Base-by-base conservation (phyloP, 495 filamentous ascomycete genomes). In the Aspergillus taichungensis region DNA sequence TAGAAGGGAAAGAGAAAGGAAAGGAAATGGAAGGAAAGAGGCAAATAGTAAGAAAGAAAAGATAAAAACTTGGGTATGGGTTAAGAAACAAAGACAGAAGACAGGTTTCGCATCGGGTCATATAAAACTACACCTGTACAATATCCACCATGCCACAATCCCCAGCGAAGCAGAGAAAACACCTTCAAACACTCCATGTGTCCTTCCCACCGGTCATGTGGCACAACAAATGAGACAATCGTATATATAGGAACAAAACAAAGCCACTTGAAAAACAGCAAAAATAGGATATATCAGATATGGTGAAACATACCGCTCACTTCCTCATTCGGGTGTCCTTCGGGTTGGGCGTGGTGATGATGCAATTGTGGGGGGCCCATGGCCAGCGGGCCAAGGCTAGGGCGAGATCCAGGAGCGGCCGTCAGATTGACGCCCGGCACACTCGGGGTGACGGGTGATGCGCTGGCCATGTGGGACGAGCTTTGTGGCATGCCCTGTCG, bases 261-360 rank as follows among this genome's bases (percentile, higher is more conserved):
- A 30, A 42, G 29, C 8, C 11, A 24, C 39, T 34, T 35, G 18
- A 30, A 54, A 34, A 27, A 37, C 11, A 38, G 35, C 27, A 41
- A 41, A 42, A 31, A 37, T 28, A 34, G 50, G 53, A 48, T 40
- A 47, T 43, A 56, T 68, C 57, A 85, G 75, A 84, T 78, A 64
- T 85, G 82, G 74, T 86, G 77, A 73, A 87, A 91, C 89, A 95
- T 95, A 87, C 90, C 87, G 73, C 75, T 80, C 74, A 92, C 87
- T 75, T 94, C 88, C 54, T 92, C 88, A 60, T 78, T 76, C 57
- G 80, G 78, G 59, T 77, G 77, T 52, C 80, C 82, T 57, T 88
- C 83, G 33, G 74, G 79, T 61, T 88, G 85, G 39, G 78, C 76
- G 63, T 92, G 88, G 63, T 92, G 88, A 59, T 88, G 85, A 51